Percentiles rank a stretch among this genome's conserved stretches.
Evolutionary conservation across 495 filamentous ascomycete species (phyloP).

Genomic region (Lophium mytilinum): DNA sequence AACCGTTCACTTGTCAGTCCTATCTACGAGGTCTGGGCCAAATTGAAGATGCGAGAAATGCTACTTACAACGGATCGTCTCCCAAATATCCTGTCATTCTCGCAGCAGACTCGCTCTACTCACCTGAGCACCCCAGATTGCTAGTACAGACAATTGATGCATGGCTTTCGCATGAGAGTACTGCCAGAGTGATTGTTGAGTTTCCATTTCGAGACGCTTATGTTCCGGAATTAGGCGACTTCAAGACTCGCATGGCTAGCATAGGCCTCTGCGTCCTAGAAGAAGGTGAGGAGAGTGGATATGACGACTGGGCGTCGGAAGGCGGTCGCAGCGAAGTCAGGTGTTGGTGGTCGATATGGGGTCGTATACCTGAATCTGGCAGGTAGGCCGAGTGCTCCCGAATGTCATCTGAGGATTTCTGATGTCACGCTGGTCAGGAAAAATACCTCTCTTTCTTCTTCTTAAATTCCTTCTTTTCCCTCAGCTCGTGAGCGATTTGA

Average conservation of each 20-base stretch:
- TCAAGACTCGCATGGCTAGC: conserved; percentile 46
- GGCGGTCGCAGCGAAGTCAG: conserved; percentile 42
- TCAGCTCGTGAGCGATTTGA: not conserved
- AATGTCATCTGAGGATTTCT: not conserved
- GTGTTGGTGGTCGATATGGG: conserved; percentile 63
- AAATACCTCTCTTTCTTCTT: not conserved
- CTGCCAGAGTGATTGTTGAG: conserved; percentile 53
- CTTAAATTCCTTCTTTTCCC: not conserved
- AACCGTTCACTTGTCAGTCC: conserved; percentile 21
- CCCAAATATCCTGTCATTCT: conserved; percentile 52
- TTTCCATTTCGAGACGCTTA: conserved; percentile 58
- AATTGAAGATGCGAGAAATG: conserved; percentile 11
- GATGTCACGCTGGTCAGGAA: not conserved
- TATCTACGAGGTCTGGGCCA: not conserved
- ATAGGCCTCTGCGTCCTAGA: conserved; percentile 46
- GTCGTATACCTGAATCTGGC: conserved; percentile 8
- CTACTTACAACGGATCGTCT: not conserved
- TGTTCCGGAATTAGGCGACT: conserved; percentile 43
- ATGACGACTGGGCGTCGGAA: conserved; percentile 70
- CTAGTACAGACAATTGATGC: conserved; percentile 49
- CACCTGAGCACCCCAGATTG: conserved; percentile 53
- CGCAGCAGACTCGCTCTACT: conserved; percentile 67
- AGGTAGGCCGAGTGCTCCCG: not conserved
- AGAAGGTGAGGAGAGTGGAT: conserved; percentile 57
- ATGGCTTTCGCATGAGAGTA: conserved; percentile 42